Percentiles rank a stretch among this genome's conserved stretches.
Conservation (phyloP, 768 basidiomycete genomes). For the Kwoniella bestiolae region DNA sequence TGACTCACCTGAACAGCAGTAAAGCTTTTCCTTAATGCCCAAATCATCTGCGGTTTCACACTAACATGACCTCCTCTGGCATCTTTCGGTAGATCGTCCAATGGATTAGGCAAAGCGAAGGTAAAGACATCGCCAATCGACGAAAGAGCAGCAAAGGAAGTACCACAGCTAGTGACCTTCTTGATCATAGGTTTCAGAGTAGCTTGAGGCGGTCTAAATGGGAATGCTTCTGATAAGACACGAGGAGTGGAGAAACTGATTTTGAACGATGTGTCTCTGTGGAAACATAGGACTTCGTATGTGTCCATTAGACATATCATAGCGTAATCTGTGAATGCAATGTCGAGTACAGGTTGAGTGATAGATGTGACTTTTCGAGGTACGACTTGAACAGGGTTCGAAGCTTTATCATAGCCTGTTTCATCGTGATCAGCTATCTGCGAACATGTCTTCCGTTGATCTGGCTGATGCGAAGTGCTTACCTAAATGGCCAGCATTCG, state of each 20-base stretch:
- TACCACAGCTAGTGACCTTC: slow-evolving; percentile 79
- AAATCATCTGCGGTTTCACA: slow-evolving; percentile 84
- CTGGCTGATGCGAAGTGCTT: neutral
- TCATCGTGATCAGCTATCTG: neutral
- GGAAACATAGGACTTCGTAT: slow-evolving; percentile 80
- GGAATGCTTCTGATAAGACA: slow-evolving; percentile 73
- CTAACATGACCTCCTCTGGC: slow-evolving; percentile 53
- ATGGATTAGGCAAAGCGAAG: slow-evolving; percentile 63
- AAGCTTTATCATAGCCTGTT: slow-evolving; percentile 74
- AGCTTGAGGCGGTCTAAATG: slow-evolving; percentile 82
- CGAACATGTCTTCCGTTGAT: neutral
- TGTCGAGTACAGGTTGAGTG: slow-evolving; percentile 68
- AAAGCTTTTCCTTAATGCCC: slow-evolving; percentile 85
- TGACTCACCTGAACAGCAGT: slow-evolving; percentile 72
- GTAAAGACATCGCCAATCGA: slow-evolving; percentile 89
- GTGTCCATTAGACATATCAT: slow-evolving; percentile 79
- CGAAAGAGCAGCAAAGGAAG: slow-evolving; percentile 79
- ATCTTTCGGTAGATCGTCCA: slow-evolving; percentile 55
- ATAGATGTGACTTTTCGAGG: slow-evolving; percentile 83
- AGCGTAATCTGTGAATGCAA: slow-evolving; percentile 74
- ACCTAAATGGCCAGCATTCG: slow-evolving; percentile 91
- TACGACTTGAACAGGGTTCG: slow-evolving; percentile 73
- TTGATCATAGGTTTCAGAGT: slow-evolving; percentile 70
- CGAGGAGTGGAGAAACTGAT: slow-evolving; percentile 79
- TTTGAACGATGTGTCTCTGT: slow-evolving; percentile 74